Conservation (phyloP, 148 eudicot species). For the Fagopyrum esculentum region DNA sequence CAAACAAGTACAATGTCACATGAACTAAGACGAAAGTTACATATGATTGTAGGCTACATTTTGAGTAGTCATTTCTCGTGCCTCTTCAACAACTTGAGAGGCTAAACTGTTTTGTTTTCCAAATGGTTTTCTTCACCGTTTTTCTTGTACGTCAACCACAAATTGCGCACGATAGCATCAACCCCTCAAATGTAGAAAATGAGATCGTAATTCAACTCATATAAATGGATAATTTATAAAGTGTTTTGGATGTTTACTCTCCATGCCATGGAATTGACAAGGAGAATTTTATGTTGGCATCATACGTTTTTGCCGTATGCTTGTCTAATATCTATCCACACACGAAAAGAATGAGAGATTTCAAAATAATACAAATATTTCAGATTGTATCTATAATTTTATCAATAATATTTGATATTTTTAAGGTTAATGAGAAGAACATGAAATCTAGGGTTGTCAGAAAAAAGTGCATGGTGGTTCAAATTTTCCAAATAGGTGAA, state of each 20-base stretch:
- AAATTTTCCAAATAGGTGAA: no score
- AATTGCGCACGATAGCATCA: not conserved
- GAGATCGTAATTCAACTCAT: not conserved
- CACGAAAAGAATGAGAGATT: not conserved
- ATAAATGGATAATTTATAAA: not conserved
- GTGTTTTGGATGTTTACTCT: not conserved
- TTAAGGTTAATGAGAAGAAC: no score
- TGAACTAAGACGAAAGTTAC: no score
- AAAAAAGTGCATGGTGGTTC: no score
- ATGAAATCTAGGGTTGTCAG: no score
- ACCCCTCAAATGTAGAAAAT: not conserved
- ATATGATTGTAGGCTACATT: no score
- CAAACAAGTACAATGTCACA: not conserved
- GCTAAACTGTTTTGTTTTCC: not conserved
- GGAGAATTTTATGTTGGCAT: not conserved
- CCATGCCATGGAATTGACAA: not conserved
- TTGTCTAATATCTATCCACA: not conserved
- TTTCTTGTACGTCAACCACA: not conserved
- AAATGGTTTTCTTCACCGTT: not conserved
- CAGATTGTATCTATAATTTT: no score
- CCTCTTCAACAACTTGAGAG: not conserved
- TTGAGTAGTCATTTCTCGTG: not conserved
- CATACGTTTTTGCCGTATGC: not conserved
- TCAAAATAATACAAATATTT: no score
- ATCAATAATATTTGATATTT: no score